Percentiles rank a stretch among this genome's conserved stretches.
Conservation (phyloP, 345 rosid genomes). For the Zanthoxylum bungeanum region DNA sequence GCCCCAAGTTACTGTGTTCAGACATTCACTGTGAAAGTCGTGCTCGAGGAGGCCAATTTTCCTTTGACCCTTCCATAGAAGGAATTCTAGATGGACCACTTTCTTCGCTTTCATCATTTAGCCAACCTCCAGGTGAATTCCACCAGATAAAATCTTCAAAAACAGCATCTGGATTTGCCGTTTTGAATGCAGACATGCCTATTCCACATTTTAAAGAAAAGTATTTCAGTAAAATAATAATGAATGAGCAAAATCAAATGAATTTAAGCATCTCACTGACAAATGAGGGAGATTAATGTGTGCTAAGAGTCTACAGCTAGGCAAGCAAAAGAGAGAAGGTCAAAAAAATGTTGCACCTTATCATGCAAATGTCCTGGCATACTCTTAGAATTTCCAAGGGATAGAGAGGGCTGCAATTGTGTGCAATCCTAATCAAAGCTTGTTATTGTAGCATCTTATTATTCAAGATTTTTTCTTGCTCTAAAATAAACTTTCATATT, state of each 20-base stretch:
- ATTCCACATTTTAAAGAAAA: constrained; percentile 14
- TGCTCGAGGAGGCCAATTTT: constrained; percentile 86
- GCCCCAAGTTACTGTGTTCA: constrained; percentile 85
- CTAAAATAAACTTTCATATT: neutral
- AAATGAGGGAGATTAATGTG: neutral
- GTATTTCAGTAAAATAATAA: neutral
- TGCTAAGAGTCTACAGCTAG: neutral
- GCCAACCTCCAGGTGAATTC: constrained; percentile 99
- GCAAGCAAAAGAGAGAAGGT: neutral
- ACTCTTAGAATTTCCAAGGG: neutral
- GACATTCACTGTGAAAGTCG: constrained; percentile 88
- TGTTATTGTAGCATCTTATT: neutral
- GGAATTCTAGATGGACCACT: constrained; percentile 39
- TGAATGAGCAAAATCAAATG: neutral
- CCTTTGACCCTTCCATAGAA: constrained; percentile 28
- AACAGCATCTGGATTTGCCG: constrained; percentile 89
- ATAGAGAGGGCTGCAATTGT: neutral
- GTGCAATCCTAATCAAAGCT: neutral
- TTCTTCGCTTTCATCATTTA: constrained; percentile 34
- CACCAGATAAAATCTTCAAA: constrained; percentile 98
- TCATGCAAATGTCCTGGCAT: neutral
- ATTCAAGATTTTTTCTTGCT: neutral
- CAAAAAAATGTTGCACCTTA: neutral
- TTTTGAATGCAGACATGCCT: constrained; percentile 99
- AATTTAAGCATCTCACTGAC: constrained; percentile 11